Conservation (phyloP, 495 filamentous ascomycete genomes). For the Aspergillus bridgeri region DNA sequence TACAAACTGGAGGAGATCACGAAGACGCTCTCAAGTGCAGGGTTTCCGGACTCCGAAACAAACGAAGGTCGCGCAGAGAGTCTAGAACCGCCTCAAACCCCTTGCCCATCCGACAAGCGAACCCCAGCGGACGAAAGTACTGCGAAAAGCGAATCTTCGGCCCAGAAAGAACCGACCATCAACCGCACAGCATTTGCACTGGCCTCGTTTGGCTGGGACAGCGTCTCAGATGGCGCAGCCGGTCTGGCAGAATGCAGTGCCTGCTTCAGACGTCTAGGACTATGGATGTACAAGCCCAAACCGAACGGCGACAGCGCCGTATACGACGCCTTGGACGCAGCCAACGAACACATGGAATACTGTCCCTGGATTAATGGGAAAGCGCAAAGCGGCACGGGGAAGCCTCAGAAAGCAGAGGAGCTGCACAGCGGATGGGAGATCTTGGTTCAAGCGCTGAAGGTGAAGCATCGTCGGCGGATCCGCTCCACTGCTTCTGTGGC, state of each 20-base stretch:
- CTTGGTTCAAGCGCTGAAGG: conserved; percentile 37
- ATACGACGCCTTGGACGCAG: conserved; percentile 58
- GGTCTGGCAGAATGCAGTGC: conserved; percentile 74
- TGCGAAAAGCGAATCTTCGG: conserved; percentile 10
- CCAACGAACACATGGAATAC: conserved; percentile 72
- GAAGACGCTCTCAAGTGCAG: conserved; percentile 29
- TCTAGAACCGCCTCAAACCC: conserved; percentile 10
- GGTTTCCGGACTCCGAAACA: conserved; percentile 23
- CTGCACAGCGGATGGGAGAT: conserved; percentile 47
- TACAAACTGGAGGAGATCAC: conserved; percentile 36
- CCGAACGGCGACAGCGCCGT: conserved; percentile 55
- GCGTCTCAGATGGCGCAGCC: conserved; percentile 58
- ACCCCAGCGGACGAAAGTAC: conserved; percentile 2
- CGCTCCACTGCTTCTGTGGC: conserved; percentile 27
- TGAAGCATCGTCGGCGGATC: conserved; percentile 36
- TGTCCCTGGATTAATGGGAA: conserved; percentile 71
- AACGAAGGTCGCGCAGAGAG: conserved; percentile 9
- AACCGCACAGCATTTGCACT: conserved; percentile 69
- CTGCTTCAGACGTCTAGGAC: conserved; percentile 83
- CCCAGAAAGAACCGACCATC: conserved; percentile 25
- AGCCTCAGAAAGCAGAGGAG: conserved; percentile 28
- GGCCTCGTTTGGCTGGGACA: conserved; percentile 84
- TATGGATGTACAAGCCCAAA: conserved; percentile 84
- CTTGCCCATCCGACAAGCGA: not conserved
- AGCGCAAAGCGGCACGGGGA: conserved; percentile 51